Percentiles rank a stretch among this genome's conserved stretches.
Evolutionary conservation across 164 flowering plant genomes (phyloP).

Genomic region (Aristolochia fimbriata): DNA sequence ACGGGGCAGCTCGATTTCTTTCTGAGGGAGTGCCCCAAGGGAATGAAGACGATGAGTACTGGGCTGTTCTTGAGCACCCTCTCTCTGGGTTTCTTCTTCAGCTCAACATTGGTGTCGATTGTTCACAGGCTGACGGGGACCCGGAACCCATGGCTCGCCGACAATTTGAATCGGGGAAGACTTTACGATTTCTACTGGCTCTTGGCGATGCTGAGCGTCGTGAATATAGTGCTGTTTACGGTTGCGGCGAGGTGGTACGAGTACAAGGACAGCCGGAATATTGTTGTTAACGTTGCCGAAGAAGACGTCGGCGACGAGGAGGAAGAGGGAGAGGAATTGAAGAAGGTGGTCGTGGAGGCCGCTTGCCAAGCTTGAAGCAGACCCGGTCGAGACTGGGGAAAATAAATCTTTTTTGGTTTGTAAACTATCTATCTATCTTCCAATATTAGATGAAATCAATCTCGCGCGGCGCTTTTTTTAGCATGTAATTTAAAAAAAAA

Average conservation of each 20-base stretch:
- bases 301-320: conserved; percentile 13
- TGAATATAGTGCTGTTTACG: conserved; percentile 41
- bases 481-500: not conserved
- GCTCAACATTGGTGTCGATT: conserved; percentile 50
- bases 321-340: conserved; percentile 32
- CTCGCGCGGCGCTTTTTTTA: too few relatives aligned
- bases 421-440: not conserved
- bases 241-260: conserved; percentile 52
- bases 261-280: conserved; percentile 52
- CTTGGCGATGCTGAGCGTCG: conserved; percentile 39
- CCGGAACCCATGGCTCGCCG: conserved; percentile 54
- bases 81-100: conserved; percentile 64
- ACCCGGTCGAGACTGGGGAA: too few relatives aligned
- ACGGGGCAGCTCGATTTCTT: conserved; percentile 78
- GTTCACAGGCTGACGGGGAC: conserved; percentile 45
- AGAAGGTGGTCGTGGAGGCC: conserved; percentile 23
- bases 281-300: conserved; percentile 2
- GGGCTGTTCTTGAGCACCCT: conserved; percentile 72
- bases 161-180: conserved; percentile 61
- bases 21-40: conserved; percentile 72
- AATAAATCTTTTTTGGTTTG: not conserved
- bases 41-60: conserved; percentile 93
- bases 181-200: conserved; percentile 77
- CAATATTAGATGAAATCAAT: not conserved
- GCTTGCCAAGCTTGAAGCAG: conserved; percentile 22